Conservation (phyloP, 2,329 filamentous ascomycete genomes). For the Bipolaris zeicola region DNA sequence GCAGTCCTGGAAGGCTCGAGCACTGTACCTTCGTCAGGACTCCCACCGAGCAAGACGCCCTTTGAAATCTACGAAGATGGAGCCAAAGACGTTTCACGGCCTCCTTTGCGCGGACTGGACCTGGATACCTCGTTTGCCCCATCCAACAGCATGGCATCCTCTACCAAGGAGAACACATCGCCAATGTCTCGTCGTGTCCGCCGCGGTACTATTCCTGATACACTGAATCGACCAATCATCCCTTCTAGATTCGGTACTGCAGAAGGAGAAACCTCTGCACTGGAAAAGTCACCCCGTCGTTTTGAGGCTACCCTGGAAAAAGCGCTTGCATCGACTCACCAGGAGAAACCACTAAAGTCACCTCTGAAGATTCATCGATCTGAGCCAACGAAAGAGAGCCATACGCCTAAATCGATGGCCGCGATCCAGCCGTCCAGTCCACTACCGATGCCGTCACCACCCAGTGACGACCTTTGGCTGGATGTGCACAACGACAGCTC, state of each 20-base stretch:
- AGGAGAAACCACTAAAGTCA: constrained; percentile 24
- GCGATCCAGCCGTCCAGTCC: constrained; percentile 35
- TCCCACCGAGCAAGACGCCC: constrained; percentile 22
- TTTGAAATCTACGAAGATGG: constrained; percentile 44
- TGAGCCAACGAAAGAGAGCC: constrained; percentile 30
- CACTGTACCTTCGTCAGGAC: constrained; percentile 21
- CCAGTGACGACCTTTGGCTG: constrained; percentile 42
- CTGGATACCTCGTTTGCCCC: constrained; percentile 20
- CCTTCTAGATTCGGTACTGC: constrained; percentile 24
- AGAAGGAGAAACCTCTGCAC: constrained; percentile 26
- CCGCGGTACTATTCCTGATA: constrained; percentile 32
- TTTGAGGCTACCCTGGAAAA: constrained; percentile 19
- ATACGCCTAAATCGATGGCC: constrained; percentile 25
- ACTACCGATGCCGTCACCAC: constrained; percentile 38
- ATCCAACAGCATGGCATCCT: constrained; percentile 22
- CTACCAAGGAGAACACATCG: constrained; percentile 40
- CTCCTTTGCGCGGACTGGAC: constrained; percentile 15
- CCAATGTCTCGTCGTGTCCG: constrained; percentile 32
- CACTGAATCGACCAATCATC: constrained; percentile 15
- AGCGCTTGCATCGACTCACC: constrained; percentile 7
- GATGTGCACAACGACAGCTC: constrained; percentile 37
- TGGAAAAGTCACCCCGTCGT: constrained; percentile 27
- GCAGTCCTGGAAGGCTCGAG: constrained; percentile 35
- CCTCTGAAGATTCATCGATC: constrained; percentile 27
- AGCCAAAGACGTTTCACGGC: constrained; percentile 26